Conservation (phyloP, 2,329 filamentous ascomycete genomes). For the Cordyceps tenuipes region DNA sequence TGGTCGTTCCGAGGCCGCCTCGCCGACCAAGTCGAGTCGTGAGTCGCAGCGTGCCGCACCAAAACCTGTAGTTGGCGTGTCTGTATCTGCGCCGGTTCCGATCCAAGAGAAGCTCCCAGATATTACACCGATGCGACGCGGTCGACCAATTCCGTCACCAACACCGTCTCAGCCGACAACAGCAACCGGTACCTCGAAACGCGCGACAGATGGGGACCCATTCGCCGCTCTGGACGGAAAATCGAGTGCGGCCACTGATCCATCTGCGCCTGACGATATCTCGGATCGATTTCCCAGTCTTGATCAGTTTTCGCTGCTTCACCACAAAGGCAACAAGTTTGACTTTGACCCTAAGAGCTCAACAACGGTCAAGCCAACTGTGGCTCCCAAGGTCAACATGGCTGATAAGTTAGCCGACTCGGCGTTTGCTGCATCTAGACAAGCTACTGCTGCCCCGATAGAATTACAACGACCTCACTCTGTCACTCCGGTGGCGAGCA, state of each 20-base stretch:
- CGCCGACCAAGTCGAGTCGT: conserved; percentile 40
- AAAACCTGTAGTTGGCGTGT: conserved; percentile 64
- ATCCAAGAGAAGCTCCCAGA: conserved; percentile 72
- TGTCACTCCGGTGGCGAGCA: conserved; percentile 20
- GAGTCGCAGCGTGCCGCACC: conserved; percentile 32
- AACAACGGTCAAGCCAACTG: conserved; percentile 42
- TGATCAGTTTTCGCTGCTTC: conserved; percentile 84
- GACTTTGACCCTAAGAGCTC: conserved; percentile 60
- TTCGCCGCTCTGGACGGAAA: conserved; percentile 81
- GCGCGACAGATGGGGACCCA: conserved; percentile 66
- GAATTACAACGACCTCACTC: conserved; percentile 21
- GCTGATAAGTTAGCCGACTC: conserved; percentile 75
- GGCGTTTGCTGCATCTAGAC: conserved; percentile 51
- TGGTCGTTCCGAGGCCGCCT: conserved; percentile 39
- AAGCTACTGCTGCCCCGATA: not conserved
- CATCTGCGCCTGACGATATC: conserved; percentile 63
- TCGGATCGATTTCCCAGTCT: conserved; percentile 81
- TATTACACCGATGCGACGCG: conserved; percentile 88
- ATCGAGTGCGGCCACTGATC: conserved; percentile 27
- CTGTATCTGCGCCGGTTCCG: conserved; percentile 67
- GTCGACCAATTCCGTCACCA: conserved; percentile 43
- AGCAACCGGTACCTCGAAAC: conserved; percentile 55
- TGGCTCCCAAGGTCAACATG: conserved; percentile 52
- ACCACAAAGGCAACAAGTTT: conserved; percentile 77
- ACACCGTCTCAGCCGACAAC: conserved; percentile 24